These are phyloP conservation scores for Pythium apleroticum DNA, from an alignment of 352 stramenopile genomes.

Conservation along the genomic window DNA sequence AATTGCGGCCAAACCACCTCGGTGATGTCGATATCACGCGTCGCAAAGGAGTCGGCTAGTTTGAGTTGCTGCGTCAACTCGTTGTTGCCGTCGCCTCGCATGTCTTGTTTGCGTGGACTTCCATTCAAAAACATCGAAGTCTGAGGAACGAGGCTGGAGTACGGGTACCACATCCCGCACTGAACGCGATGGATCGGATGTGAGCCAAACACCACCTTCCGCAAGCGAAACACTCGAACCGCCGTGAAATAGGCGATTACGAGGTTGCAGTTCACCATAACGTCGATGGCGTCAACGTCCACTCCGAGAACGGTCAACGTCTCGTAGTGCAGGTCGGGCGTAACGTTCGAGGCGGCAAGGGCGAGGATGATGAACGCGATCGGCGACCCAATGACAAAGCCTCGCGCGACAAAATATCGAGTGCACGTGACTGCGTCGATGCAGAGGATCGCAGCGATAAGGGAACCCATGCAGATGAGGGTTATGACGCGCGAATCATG, in stretches of 20 bases:
- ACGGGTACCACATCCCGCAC: conserved; percentile 14
- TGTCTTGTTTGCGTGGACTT: too few species aligned
- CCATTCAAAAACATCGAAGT: too few species aligned
- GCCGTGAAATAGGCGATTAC: conserved; percentile 4
- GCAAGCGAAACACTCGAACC: not conserved
- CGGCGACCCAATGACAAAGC: too few species aligned
- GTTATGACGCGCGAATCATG: too few species aligned
- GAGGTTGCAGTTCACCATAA: not conserved
- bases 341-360: not conserved
- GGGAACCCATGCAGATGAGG: too few species aligned
- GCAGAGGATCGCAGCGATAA: too few species aligned
- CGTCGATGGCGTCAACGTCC: not conserved
- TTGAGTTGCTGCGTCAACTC: not conserved
- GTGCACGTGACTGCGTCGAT: too few species aligned
- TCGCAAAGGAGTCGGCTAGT: not conserved
- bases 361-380: not conserved
- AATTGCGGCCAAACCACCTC: too few species aligned
- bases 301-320: not conserved
- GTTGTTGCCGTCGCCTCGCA: too few species aligned
- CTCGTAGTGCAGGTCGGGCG: not conserved
- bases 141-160: not conserved
- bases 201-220: not conserved
- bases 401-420: too few species aligned
- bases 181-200: not conserved
- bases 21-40: not conserved